These are phyloP conservation scores for Talaromyces atroroseus DNA, from an alignment of 2,329 filamentous ascomycete species.

Conservation along the genomic window DNA sequence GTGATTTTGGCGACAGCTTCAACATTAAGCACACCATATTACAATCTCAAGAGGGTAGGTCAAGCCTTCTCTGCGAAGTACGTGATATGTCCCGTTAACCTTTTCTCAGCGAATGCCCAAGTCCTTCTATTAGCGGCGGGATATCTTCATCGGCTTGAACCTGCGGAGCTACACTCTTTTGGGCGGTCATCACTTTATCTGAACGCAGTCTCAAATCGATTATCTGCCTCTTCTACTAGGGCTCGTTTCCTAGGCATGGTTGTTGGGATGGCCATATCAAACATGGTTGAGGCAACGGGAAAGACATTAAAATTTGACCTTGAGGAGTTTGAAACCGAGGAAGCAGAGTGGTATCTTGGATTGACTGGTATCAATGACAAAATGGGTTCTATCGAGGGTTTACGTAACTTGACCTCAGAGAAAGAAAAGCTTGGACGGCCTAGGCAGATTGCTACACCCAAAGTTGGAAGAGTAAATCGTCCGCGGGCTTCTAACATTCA, in stretches of 20 bases:
- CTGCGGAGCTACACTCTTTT: conserved; percentile 62
- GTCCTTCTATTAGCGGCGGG: conserved; percentile 71
- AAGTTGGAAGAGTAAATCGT: background rate
- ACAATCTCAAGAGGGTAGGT: conserved; percentile 78
- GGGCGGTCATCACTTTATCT: conserved; percentile 70
- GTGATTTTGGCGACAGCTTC: conserved; percentile 75
- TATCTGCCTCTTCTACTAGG: conserved; percentile 68
- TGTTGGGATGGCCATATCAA: conserved; percentile 67
- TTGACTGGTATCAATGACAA: conserved; percentile 60
- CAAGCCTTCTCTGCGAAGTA: background rate
- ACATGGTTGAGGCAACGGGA: conserved; percentile 60
- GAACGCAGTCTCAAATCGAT: conserved; percentile 74
- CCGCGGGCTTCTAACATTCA: background rate
- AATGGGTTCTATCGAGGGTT: conserved; percentile 52
- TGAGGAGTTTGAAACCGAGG: conserved; percentile 67
- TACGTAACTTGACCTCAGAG: conserved; percentile 29
- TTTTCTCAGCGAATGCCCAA: conserved; percentile 66
- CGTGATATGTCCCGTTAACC: conserved; percentile 19
- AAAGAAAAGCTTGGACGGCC: conserved; percentile 13
- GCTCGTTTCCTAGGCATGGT: conserved; percentile 83
- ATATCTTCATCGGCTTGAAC: conserved; percentile 62
- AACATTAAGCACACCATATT: conserved; percentile 80
- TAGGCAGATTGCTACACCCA: conserved; percentile 12
- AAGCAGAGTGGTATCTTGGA: conserved; percentile 68
- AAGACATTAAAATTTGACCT: conserved; percentile 77